Evolutionary conservation across 306 rosid species (phyloP).

Genomic region (Lathyrus tuberosus): DNA sequence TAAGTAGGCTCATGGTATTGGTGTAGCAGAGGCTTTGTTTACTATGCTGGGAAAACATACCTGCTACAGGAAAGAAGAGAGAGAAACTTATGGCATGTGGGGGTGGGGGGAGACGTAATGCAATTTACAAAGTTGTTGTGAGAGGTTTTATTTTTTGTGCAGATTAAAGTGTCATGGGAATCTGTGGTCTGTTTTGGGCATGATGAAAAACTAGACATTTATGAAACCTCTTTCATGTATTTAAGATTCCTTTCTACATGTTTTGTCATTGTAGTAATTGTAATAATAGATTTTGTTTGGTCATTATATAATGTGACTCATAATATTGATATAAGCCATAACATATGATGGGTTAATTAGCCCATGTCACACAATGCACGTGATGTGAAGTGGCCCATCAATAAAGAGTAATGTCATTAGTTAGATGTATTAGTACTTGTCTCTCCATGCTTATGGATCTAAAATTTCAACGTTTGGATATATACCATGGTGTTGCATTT

Average conservation of each 20-base stretch:
- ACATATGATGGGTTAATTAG: constrained; percentile 32
- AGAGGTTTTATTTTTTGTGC: constrained; percentile 38
- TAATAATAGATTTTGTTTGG: too few species aligned
- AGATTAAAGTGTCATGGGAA: constrained; percentile 74
- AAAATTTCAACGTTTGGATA: constrained; percentile 6
- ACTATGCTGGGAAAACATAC: constrained; percentile 34
- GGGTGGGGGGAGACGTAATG: constrained; percentile 24
- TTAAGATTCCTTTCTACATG: constrained; percentile 44
- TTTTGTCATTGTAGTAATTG: not conserved
- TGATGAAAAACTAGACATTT: constrained; percentile 48
- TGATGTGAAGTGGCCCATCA: constrained; percentile 34
- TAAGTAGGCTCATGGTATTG: too few species aligned
- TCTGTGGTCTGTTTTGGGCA: constrained; percentile 48
- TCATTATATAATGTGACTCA: not conserved
- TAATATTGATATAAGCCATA: constrained; percentile 21
- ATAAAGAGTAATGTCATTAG: not conserved
- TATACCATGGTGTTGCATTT: not conserved
- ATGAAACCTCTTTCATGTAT: constrained; percentile 36
- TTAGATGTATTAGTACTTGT: not conserved
- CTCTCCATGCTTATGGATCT: constrained; percentile 5
- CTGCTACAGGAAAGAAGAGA: not conserved
- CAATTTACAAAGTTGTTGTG: constrained; percentile 12
- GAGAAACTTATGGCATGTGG: too few species aligned
- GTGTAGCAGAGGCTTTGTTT: constrained; percentile 33
- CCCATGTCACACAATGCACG: constrained; percentile 38